A percentile compares a stretch with the other conserved stretches of the same genome.
These are phyloP conservation scores for Suillus alpinus DNA, from an alignment of 768 basidiomycete genomes.

Conservation along the genomic window DNA sequence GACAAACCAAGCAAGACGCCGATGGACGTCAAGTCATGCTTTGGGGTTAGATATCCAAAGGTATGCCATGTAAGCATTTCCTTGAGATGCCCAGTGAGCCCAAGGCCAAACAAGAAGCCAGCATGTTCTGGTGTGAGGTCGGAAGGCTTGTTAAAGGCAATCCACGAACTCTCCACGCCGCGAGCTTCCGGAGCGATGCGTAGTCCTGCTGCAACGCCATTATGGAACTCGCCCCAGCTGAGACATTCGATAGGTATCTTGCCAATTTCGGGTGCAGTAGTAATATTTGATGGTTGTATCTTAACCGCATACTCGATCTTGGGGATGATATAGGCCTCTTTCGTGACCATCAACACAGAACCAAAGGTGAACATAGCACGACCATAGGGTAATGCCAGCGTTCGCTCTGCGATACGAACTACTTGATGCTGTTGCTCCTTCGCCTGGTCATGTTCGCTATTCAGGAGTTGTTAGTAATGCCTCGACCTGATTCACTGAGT, in stretches of 20 bases:
- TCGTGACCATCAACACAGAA: conserved; percentile 68
- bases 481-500: background rate
- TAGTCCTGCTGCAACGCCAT: conserved; percentile 90
- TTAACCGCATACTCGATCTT: conserved; percentile 76
- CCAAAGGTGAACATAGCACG: conserved; percentile 91
- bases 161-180: conserved; percentile 91
- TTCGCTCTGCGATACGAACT: conserved; percentile 78
- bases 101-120: conserved; percentile 92
- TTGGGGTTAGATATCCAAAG: conserved; percentile 91
- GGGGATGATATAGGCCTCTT: conserved; percentile 77
- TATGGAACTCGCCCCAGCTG: conserved; percentile 97
- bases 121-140: conserved; percentile 92
- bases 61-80: conserved; percentile 94
- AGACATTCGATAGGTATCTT: conserved; percentile 71
- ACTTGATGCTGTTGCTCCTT: conserved; percentile 84
- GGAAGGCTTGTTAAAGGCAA: conserved; percentile 90
- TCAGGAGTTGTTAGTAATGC: conserved; percentile 3
- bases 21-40: conserved; percentile 94
- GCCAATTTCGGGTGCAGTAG: conserved; percentile 63
- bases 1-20: conserved; percentile 92
- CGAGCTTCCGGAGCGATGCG: conserved; percentile 73
- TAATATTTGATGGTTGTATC: conserved; percentile 68
- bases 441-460: conserved; percentile 83
- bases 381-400: conserved; percentile 86
- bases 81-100: conserved; percentile 86